Conservation (phyloP, 2,329 filamentous ascomycete species). For the Alternaria arborescens region DNA sequence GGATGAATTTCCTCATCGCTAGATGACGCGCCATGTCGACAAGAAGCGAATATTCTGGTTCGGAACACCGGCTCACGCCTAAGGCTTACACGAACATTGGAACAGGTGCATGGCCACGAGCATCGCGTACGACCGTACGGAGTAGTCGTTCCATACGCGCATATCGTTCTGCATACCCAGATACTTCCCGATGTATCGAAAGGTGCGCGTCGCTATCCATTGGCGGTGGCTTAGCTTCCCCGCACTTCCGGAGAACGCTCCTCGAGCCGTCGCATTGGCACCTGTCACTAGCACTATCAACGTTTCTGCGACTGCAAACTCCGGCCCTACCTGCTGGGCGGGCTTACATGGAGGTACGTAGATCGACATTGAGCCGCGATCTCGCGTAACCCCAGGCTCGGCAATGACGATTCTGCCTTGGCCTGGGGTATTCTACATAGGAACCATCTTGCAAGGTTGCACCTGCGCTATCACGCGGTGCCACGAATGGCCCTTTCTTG, state of each 20-base stretch:
- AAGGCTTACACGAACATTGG: neutral
- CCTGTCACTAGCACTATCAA: conserved; percentile 1
- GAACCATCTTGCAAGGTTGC: neutral
- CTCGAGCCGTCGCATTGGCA: neutral
- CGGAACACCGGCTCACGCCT: neutral
- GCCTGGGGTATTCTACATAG: conserved; percentile 2
- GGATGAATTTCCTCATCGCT: neutral
- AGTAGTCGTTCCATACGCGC: neutral
- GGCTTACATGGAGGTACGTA: conserved; percentile 4
- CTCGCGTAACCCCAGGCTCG: conserved; percentile 17
- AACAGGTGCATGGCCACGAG: neutral
- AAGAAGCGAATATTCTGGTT: neutral
- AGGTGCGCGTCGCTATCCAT: neutral
- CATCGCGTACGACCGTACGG: neutral
- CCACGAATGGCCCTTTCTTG: neutral
- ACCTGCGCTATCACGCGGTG: neutral
- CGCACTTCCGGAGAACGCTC: conserved; percentile 5
- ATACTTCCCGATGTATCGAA: neutral
- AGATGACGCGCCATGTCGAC: neutral
- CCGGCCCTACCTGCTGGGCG: conserved; percentile 12
- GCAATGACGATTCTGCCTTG: conserved; percentile 29
- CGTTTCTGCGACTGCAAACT: neutral
- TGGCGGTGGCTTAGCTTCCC: conserved; percentile 11
- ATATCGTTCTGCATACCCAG: neutral
- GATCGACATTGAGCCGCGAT: conserved; percentile 19